Conservation (phyloP, 257 asterid genomes). For the Solanum ossicruentum region DNA sequence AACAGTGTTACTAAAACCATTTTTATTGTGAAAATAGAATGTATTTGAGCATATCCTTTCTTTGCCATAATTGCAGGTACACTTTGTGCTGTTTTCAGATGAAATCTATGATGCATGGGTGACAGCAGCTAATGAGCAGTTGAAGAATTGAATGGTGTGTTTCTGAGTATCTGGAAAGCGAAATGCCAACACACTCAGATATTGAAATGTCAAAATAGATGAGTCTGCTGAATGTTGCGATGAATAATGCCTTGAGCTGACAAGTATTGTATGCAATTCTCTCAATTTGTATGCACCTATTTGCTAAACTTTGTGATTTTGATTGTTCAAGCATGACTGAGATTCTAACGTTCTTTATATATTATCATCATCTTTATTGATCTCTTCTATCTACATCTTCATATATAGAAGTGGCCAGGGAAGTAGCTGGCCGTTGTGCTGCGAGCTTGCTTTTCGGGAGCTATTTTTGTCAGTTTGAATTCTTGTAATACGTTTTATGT, state of each 20-base stretch:
- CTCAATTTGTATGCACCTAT: background rate
- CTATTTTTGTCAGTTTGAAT: no score
- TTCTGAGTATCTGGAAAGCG: background rate
- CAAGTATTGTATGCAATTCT: background rate
- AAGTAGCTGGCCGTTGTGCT: no score
- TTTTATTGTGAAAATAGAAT: background rate
- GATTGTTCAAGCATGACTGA: background rate
- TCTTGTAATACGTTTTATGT: no score
- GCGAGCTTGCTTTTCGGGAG: no score
- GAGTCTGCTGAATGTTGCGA: background rate
- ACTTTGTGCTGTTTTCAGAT: constrained; percentile 71
- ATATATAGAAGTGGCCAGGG: no score
- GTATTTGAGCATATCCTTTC: background rate
- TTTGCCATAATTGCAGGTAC: constrained; percentile 44
- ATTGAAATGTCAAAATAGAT: background rate
- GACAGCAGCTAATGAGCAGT: constrained; percentile 48
- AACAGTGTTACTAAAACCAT: background rate
- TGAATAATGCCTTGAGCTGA: background rate
- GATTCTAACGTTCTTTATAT: background rate
- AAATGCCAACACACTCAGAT: background rate
- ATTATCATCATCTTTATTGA: no score
- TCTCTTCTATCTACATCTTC: no score
- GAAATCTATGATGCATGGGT: constrained; percentile 75
- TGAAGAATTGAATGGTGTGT: constrained; percentile 21
- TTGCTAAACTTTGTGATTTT: background rate